These are phyloP conservation scores for Rhodomyrtus psidioides DNA, from an alignment of 441 rosid species.

Conservation along the genomic window DNA sequence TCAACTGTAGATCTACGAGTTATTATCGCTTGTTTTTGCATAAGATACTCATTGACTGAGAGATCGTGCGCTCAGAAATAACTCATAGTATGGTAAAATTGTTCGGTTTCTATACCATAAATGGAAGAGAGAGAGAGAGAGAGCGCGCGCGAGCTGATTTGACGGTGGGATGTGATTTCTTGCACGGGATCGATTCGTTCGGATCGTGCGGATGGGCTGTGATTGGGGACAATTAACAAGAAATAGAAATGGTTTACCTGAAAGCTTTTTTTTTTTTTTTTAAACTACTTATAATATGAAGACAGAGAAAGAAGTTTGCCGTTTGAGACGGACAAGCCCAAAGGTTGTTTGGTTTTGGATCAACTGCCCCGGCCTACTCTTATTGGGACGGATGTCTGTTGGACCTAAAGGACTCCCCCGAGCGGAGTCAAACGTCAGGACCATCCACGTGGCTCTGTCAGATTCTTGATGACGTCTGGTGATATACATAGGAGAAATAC, in stretches of 20 bases:
- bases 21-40: too few relatives aligned
- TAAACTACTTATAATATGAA: not conserved
- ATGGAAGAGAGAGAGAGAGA: too few relatives aligned
- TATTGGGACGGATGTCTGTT: not conserved
- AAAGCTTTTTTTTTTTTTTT: not conserved
- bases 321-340: not conserved
- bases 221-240: not conserved
- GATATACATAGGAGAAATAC: not conserved
- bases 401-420: not conserved
- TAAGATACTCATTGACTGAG: too few relatives aligned
- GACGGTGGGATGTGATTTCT: not conserved
- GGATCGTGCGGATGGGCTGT: not conserved
- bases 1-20: rapidly evolving
- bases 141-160: not conserved
- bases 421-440: not conserved
- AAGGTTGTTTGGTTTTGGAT: not conserved
- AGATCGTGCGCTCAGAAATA: too few relatives aligned
- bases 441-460: not conserved
- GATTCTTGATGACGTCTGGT: not conserved
- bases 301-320: not conserved
- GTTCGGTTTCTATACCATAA: too few relatives aligned
- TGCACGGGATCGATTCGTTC: not conserved
- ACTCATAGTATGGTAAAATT: rapidly evolving
- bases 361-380: not conserved
- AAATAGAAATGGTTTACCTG: not conserved